Evolutionary conservation across 2,329 filamentous ascomycete species (phyloP).

Genomic region (Claviceps capensis): DNA sequence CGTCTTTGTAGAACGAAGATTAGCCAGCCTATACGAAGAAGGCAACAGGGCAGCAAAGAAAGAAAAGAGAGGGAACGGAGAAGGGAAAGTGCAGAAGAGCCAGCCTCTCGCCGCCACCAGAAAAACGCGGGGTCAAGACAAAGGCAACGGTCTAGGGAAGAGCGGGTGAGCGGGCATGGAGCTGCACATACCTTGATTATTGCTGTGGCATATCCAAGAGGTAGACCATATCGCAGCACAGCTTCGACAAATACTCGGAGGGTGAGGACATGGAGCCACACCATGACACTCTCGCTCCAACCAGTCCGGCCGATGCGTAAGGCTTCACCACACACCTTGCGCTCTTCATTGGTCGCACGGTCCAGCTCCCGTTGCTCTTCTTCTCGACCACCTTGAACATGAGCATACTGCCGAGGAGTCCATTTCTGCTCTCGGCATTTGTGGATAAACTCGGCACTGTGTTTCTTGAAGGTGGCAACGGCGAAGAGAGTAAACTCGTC

Average conservation of each 20-base stretch:
- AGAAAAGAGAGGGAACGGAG: neutral
- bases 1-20: constrained; percentile 38
- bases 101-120: too few species aligned
- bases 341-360: constrained; percentile 68
- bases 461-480: constrained; percentile 89
- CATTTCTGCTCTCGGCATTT: constrained; percentile 89
- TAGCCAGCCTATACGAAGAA: neutral
- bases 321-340: constrained; percentile 86
- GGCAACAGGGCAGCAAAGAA: neutral
- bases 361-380: constrained; percentile 81
- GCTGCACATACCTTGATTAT: constrained; percentile 58
- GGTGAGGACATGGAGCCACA: constrained; percentile 85
- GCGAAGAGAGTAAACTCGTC: constrained; percentile 82
- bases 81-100: neutral
- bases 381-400: constrained; percentile 78
- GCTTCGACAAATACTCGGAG: constrained; percentile 94
- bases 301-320: constrained; percentile 77
- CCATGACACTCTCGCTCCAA: constrained; percentile 92
- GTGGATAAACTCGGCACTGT: constrained; percentile 73
- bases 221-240: constrained; percentile 88
- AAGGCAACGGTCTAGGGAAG: too few species aligned
- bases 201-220: constrained; percentile 75
- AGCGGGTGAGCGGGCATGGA: too few species aligned
- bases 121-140: neutral
- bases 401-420: constrained; percentile 89